Base-by-base conservation (phyloP, 805 yeast genomes). In the Metschnikowia kunwiensis region DNA sequence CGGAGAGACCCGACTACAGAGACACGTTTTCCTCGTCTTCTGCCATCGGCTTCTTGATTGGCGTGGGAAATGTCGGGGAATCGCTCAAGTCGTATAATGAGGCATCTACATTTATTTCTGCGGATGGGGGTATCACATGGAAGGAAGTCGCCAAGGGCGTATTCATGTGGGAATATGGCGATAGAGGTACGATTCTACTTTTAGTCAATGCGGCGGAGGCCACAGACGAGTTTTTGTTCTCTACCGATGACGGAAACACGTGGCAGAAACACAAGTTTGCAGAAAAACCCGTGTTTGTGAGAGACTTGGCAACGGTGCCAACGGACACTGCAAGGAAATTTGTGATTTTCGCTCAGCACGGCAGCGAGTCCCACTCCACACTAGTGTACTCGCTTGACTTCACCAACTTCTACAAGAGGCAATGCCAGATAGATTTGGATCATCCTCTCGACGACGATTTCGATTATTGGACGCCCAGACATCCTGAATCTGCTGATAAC, bases 61-160 rank as follows among this genome's bases (percentile, higher is more conserved):
- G 84, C n/a, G 77, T 84, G n/a, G 98, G 98, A 20, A 88, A 84
- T 54, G 96, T 87, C 33, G 97, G 97, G 5, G 74, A 70, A 19
- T 43, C 49, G 7, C 63, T 91, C 35, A 63, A 60, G 5, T 61
- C 75, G 7, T 58, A 61, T 26, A 67, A 71, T 3, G 75, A 79
- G 31, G 73, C 82, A 1, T 68, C 82, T 1, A 86, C 96, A 0
- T 93, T 75, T 54, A 61, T 93, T 43, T 79, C 95, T 3, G 68
- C 74, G n/a, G 97, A 93, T 61, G 98, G 93, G 2, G 98, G 98
- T 40, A 63, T 78, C 11, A 74, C 88, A 3, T 93, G 97, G 97
- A 75, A 60, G 34, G 95, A 86, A 59, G 66, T 91, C 19, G 70
- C 63, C 41, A 77, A 82, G 42, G 93, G 94, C 4, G 72, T 78